Percentiles rank a stretch among this genome's conserved stretches.
Evolutionary conservation across 768 basidiomycete genomes (phyloP).

Genomic region (Hericium coralloides): DNA sequence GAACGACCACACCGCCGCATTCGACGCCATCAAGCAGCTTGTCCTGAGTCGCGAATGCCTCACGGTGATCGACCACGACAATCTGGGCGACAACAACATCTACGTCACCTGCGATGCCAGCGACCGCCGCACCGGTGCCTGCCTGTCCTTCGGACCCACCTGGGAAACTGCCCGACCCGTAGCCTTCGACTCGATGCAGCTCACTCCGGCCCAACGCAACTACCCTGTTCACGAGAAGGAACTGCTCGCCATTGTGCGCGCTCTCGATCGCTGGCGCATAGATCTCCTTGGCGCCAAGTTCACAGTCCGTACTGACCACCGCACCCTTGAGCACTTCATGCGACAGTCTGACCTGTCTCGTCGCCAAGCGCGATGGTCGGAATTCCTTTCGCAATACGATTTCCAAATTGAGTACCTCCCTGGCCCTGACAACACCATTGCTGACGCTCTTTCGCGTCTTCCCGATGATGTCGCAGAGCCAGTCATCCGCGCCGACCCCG

Average conservation of each 20-base stretch:
- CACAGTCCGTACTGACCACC: neutral
- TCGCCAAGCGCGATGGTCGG: neutral
- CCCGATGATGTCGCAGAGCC: neutral
- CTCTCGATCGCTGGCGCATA: neutral
- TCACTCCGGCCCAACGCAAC: neutral
- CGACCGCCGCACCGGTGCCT: neutral
- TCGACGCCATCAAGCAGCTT: conserved; percentile 2
- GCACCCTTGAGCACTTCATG: neutral
- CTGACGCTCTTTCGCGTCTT: neutral
- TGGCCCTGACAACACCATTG: neutral
- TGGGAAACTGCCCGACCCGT: neutral
- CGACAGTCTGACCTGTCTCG: neutral
- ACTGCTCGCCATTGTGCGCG: neutral
- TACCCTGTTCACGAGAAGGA: neutral
- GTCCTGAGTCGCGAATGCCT: conserved; percentile 2
- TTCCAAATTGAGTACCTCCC: neutral
- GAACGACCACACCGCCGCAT: neutral
- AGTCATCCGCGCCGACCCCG: too few relatives aligned
- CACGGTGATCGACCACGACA: neutral
- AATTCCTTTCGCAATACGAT: neutral
- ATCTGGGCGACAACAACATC: neutral
- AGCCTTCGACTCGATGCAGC: neutral
- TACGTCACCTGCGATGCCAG: neutral
- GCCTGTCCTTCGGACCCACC: neutral
- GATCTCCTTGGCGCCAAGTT: neutral